phyloP scores from a whole-genome alignment of 768 basidiomycete genomes.

The Mycena haematopus region DNA sequence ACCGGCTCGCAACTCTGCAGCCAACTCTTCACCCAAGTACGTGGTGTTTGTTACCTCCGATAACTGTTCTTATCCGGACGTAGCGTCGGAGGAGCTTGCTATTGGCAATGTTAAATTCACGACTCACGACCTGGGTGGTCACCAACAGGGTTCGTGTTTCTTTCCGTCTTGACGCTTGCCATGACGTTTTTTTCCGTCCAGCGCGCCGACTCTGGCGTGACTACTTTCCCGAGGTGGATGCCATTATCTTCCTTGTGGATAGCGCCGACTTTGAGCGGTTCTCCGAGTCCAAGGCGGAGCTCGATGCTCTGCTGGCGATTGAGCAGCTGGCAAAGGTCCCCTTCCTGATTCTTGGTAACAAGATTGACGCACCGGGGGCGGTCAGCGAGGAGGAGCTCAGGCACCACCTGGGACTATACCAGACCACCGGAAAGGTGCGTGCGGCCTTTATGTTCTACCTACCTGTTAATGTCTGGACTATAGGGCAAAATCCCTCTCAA shows the following conservation, averaged over 20 bases:
- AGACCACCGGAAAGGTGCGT: slow-evolving; percentile 97
- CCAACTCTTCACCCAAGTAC: slow-evolving; percentile 97
- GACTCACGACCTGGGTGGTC: slow-evolving; percentile 97
- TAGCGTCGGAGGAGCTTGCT: slow-evolving; percentile 97
- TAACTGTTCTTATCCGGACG: slow-evolving; percentile 19
- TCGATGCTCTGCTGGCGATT: slow-evolving; percentile 94
- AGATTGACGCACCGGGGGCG: slow-evolving; percentile 98
- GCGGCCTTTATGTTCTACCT: neutral
- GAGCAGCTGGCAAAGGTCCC: slow-evolving; percentile 96
- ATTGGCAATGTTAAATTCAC: slow-evolving; percentile 99
- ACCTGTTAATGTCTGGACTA: neutral
- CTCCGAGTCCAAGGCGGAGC: slow-evolving; percentile 94
- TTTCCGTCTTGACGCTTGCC: neutral
- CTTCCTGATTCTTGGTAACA: slow-evolving; percentile 98
- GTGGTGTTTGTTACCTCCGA: slow-evolving; percentile 33
- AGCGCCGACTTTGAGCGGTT: slow-evolving; percentile 97
- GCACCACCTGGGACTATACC: slow-evolving; percentile 93
- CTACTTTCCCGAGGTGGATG: slow-evolving; percentile 99
- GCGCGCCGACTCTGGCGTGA: slow-evolving; percentile 99
- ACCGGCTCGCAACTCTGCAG: slow-evolving; percentile 95
- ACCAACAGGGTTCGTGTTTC: slow-evolving; percentile 79
- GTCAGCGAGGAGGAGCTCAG: slow-evolving; percentile 98
- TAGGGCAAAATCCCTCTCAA: slow-evolving; percentile 97
- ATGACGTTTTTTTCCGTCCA: slow-evolving; percentile 33
- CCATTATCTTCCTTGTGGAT: slow-evolving; percentile 98